These are phyloP conservation scores for Hymenoscyphus albidus DNA, from an alignment of 2,329 filamentous ascomycete genomes.

Conservation along the genomic window DNA sequence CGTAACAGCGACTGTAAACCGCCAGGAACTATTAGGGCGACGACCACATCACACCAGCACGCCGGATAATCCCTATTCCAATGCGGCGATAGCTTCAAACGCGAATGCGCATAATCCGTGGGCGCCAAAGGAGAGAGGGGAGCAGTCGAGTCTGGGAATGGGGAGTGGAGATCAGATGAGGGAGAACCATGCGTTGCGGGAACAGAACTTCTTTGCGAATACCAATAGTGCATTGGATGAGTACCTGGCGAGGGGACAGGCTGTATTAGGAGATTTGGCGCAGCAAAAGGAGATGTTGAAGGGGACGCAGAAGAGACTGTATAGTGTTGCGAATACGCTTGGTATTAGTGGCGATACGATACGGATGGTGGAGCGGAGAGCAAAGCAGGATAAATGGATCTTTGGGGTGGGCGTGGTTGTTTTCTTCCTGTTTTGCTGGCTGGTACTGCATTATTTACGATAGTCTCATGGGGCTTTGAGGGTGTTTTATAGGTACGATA, in stretches of 20 bases:
- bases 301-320: conserved; percentile 84
- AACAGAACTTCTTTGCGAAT: conserved; percentile 80
- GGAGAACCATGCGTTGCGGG: conserved; percentile 79
- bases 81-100: conserved; percentile 39
- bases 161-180: conserved; percentile 59
- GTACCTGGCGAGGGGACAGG: conserved; percentile 85
- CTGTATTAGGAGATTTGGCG: conserved; percentile 82
- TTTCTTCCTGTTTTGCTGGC: conserved; percentile 89
- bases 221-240: conserved; percentile 88
- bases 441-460: conserved; percentile 80
- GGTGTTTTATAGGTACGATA: neutral
- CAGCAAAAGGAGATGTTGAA: conserved; percentile 94
- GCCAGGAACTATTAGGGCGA: conserved; percentile 79
- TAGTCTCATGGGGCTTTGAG: conserved; percentile 34
- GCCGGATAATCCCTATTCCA: conserved; percentile 90
- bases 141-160: conserved; percentile 37
- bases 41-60: conserved; percentile 76
- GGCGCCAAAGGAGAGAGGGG: conserved; percentile 26
- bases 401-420: conserved; percentile 82
- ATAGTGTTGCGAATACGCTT: conserved; percentile 89
- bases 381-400: conserved; percentile 96
- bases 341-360: conserved; percentile 95
- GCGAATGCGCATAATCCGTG: conserved; percentile 27
- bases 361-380: conserved; percentile 87
- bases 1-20: conserved; percentile 59